phyloP scores from a whole-genome alignment of 2,329 filamentous ascomycete genomes.

The Ceratocystis cubensis region DNA sequence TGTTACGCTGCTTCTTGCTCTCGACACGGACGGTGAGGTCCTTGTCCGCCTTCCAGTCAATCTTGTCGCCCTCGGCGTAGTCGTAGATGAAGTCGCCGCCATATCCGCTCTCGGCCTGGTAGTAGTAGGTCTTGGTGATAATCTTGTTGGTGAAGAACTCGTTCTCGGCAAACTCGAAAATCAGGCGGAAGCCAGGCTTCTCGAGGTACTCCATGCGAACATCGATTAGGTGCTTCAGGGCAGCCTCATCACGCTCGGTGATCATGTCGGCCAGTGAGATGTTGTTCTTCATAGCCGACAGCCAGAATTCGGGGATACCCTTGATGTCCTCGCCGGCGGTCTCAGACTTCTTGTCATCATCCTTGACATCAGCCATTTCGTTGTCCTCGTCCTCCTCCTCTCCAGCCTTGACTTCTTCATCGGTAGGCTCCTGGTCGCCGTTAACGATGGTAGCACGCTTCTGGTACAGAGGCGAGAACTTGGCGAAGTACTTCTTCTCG shows the following conservation, averaged over 20 bases:
- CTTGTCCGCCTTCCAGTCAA: slow-evolving; percentile 88
- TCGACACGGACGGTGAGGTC: slow-evolving; percentile 90
- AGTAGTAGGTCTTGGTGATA: slow-evolving; percentile 96
- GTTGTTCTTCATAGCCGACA: slow-evolving; percentile 99
- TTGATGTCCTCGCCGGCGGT: slow-evolving; percentile 40
- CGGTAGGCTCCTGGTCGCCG: slow-evolving; percentile 70
- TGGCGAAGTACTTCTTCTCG: slow-evolving; percentile 99
- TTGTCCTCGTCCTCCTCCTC: slow-evolving; percentile 67
- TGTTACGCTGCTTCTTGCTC: slow-evolving; percentile 99
- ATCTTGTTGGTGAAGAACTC: slow-evolving; percentile 96
- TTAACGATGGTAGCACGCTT: slow-evolving; percentile 91
- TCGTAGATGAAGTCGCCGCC: slow-evolving; percentile 99
- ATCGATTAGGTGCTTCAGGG: slow-evolving; percentile 78
- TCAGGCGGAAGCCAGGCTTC: slow-evolving; percentile 92
- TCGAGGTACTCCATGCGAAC: slow-evolving; percentile 99
- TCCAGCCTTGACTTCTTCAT: slow-evolving; percentile 74
- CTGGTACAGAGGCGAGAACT: slow-evolving; percentile 94
- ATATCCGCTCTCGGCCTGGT: slow-evolving; percentile 97
- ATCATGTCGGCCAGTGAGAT: slow-evolving; percentile 96
- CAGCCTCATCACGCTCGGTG: slow-evolving; percentile 90
- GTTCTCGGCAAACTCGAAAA: slow-evolving; percentile 93
- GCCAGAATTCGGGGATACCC: slow-evolving; percentile 98
- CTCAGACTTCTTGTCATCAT: slow-evolving; percentile 43
- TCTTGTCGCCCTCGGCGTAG: slow-evolving; percentile 94
- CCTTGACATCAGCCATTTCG: slow-evolving; percentile 43